A percentile compares a stretch with the other conserved stretches of the same genome.
phyloP scores from a whole-genome alignment of 1,284 basidiomycete genomes.

The Wallemia mellicola region DNA sequence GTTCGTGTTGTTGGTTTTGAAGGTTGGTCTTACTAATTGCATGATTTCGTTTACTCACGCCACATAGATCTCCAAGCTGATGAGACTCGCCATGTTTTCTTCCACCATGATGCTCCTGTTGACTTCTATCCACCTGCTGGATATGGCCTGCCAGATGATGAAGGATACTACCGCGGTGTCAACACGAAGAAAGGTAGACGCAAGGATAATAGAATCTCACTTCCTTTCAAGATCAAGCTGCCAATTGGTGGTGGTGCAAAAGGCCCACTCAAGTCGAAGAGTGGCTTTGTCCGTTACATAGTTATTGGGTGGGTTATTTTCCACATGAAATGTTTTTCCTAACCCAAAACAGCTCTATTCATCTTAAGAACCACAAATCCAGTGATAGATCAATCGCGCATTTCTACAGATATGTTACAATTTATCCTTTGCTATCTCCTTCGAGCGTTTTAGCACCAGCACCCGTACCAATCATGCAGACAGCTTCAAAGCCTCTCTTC shows the following conservation, averaged over 20 bases:
- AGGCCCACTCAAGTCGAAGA: slow-evolving; percentile 30
- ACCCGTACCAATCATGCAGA: slow-evolving; percentile 29
- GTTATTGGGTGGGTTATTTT: slow-evolving; percentile 33
- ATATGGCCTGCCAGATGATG: slow-evolving; percentile 26
- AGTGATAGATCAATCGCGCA: slow-evolving; percentile 50
- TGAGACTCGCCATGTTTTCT: slow-evolving; percentile 48
- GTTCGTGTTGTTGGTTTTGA: slow-evolving; percentile 67
- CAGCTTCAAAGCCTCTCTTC: slow-evolving; percentile 28
- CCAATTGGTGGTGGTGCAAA: slow-evolving; percentile 39
- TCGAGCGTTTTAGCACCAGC: slow-evolving; percentile 31
- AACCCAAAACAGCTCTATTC: slow-evolving; percentile 26
- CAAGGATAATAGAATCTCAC: slow-evolving; percentile 19
- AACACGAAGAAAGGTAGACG: slow-evolving; percentile 5
- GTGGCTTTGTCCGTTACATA: slow-evolving; percentile 48
- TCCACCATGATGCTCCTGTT: slow-evolving; percentile 39
- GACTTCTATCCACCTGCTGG: slow-evolving; percentile 25
- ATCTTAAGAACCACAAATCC: slow-evolving; percentile 37
- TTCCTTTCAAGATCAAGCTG: slow-evolving; percentile 53
- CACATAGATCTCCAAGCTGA: slow-evolving; percentile 23
- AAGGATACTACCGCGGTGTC: slow-evolving; percentile 28
- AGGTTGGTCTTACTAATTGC: slow-evolving; percentile 15
- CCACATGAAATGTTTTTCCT: slow-evolving; percentile 3
- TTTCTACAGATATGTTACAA: slow-evolving; percentile 57
- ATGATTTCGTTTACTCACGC: not conserved
- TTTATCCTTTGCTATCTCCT: slow-evolving; percentile 53